Conservation (phyloP, 169 alveolate genomes). For the Theileria sp. region DNA sequence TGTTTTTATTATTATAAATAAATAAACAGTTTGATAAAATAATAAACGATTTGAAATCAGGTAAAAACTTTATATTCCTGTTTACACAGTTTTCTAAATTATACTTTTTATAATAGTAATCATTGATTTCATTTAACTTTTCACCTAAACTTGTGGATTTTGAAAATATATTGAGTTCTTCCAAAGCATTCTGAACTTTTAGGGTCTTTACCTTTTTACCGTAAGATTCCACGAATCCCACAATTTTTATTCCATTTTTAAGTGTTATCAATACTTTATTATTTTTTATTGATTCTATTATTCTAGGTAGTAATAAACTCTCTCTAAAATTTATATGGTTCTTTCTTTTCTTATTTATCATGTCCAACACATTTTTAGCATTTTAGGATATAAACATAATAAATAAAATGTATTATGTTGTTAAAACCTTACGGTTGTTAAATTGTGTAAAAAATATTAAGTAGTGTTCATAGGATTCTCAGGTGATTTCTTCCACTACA, state of each 20-base stretch:
- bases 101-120: background rate
- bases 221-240: conserved; percentile 41
- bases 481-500: conserved; percentile 69
- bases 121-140: background rate
- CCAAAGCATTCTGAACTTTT: conserved; percentile 14
- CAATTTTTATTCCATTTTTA: conserved; percentile 24
- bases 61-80: background rate
- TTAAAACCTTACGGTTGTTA: background rate
- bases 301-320: conserved; percentile 30
- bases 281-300: conserved; percentile 28
- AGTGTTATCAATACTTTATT: conserved; percentile 16
- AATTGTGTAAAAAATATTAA: background rate
- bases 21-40: conserved; percentile 22
- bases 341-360: background rate
- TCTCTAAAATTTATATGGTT: conserved; percentile 14
- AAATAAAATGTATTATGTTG: background rate
- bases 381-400: conserved; percentile 10
- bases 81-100: background rate
- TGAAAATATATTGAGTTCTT: conserved; percentile 9
- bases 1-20: background rate
- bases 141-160: background rate
- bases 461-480: conserved; percentile 49
- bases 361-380: background rate
- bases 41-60: conserved; percentile 16
- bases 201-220: conserved; percentile 24